Evolutionary conservation across 805 yeast genomes (phyloP).

Genomic region (Sungouiozyma ichnusensis): DNA sequence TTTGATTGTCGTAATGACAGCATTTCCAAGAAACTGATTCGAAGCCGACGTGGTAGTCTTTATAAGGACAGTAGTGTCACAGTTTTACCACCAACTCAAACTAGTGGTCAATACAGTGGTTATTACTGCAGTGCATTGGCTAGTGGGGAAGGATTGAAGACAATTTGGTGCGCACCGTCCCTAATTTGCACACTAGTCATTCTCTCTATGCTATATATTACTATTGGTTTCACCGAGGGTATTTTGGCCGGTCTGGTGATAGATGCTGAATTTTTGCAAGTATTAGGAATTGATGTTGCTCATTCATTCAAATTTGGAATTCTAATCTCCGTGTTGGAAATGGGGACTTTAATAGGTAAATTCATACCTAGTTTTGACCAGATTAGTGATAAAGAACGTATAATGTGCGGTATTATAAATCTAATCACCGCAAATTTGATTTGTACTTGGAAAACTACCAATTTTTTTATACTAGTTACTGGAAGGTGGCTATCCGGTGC

Average conservation of each 20-base stretch:
- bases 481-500: neutral
- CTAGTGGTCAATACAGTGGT: neutral
- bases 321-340: neutral
- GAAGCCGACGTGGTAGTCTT: slow-evolving; percentile 5
- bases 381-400: neutral
- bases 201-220: neutral
- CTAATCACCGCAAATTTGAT: neutral
- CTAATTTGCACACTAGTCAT: neutral
- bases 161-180: neutral
- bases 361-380: neutral
- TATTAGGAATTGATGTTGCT: neutral
- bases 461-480: no score
- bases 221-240: neutral
- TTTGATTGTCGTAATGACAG: neutral
- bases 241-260: neutral
- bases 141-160: neutral
- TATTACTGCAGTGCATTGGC: neutral
- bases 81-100: neutral
- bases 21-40: neutral
- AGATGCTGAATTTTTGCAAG: neutral
- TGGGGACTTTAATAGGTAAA: neutral
- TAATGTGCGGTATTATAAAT: neutral
- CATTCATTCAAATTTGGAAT: neutral
- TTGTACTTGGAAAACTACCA: neutral
- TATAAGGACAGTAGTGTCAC: slow-evolving; percentile 9